Conservation (phyloP, 208 protist genomes). For the Zelonia costaricensis region DNA sequence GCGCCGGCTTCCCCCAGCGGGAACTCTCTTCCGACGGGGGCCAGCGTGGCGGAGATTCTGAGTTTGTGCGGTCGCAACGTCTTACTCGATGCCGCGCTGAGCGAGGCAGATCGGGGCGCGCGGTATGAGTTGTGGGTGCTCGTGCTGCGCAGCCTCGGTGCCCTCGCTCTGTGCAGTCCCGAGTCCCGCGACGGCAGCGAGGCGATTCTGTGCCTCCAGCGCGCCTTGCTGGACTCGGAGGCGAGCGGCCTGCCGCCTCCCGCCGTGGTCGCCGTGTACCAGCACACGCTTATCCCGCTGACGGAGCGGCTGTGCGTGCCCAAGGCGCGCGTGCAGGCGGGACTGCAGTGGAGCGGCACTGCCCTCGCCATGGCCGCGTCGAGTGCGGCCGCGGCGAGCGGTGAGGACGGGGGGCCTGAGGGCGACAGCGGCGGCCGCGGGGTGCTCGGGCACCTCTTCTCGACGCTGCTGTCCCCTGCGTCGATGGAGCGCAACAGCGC, state of each 20-base stretch:
- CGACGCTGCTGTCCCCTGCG: conserved; percentile 10
- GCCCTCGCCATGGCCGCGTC: neutral
- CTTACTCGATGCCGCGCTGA: conserved; percentile 6
- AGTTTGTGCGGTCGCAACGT: conserved; percentile 34
- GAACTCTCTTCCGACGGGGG: conserved; percentile 3
- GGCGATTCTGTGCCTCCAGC: conserved; percentile 62
- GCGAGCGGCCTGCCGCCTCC: conserved; percentile 28
- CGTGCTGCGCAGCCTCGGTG: conserved; percentile 44
- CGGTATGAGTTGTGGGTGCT: conserved; percentile 52
- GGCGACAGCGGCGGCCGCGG: neutral
- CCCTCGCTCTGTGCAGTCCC: conserved; percentile 43
- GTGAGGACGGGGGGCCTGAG: neutral
- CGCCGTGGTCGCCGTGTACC: conserved; percentile 51
- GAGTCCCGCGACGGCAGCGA: conserved; percentile 40
- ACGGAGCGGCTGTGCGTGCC: conserved; percentile 65
- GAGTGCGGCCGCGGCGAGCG: neutral
- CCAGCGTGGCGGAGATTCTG: conserved; percentile 23
- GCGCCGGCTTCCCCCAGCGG: too few species aligned
- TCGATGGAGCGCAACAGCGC: neutral
- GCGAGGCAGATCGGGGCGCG: neutral
- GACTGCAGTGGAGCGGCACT: conserved; percentile 14
- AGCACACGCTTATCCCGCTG: conserved; percentile 76
- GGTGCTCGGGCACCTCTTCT: conserved; percentile 18
- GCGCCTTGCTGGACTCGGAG: conserved; percentile 58
- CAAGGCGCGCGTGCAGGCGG: conserved; percentile 21